Conservation (phyloP, 2,329 filamentous ascomycete species). For the Hymenoscyphus linearis region DNA sequence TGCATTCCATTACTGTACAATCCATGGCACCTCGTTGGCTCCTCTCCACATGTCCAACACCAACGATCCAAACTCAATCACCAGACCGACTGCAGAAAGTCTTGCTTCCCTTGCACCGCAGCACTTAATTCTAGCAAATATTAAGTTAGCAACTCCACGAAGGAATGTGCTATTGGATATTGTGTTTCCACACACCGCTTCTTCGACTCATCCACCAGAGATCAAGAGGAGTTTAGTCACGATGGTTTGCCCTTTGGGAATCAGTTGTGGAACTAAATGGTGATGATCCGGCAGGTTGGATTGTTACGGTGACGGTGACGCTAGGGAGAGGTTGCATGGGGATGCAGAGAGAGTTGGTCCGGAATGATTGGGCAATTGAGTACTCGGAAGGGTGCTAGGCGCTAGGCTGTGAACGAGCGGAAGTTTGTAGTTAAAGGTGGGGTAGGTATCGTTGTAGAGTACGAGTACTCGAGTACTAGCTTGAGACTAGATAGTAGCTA, state of each 20-base stretch:
- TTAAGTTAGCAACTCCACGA: too few species aligned
- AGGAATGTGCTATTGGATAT: not conserved
- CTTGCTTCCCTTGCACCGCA: not conserved
- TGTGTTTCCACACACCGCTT: not conserved
- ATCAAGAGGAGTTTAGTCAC: not conserved
- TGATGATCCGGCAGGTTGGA: not conserved
- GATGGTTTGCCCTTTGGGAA: not conserved
- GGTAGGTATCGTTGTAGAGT: too few species aligned
- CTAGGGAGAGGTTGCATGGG: not conserved
- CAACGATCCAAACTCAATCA: not conserved
- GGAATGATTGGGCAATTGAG: not conserved
- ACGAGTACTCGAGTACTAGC: too few species aligned
- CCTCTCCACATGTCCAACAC: not conserved
- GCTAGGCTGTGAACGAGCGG: not conserved
- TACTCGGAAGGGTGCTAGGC: too few species aligned
- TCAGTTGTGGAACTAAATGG: not conserved
- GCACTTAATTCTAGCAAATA: too few species aligned
- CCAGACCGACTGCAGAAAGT: not conserved
- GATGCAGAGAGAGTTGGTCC: not conserved
- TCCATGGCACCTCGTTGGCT: not conserved
- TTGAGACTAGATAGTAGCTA: too few species aligned
- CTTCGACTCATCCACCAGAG: not conserved
- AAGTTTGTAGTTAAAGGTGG: not conserved
- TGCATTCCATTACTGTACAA: not conserved
- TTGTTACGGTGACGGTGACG: not conserved